A percentile compares a stretch with the other conserved stretches of the same genome.
Evolutionary conservation across 2,329 filamentous ascomycete genomes (phyloP).

Genomic region (Aspergillus neoniger): DNA sequence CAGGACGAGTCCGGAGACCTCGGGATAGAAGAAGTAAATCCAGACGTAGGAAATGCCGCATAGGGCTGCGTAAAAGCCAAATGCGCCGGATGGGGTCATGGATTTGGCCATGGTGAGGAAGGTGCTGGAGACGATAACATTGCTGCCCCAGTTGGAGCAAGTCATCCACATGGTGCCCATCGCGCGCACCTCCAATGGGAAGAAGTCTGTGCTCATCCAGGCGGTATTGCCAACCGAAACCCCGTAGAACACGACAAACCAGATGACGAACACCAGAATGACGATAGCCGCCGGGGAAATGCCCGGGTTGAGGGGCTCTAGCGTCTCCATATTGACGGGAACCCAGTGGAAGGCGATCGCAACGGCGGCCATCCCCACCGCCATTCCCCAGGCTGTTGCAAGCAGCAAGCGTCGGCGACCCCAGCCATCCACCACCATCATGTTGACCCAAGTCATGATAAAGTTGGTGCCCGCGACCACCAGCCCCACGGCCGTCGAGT

Average conservation of each 20-base stretch:
- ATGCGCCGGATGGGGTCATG: conserved; percentile 54
- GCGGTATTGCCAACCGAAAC: conserved; percentile 52
- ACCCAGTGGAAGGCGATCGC: conserved; percentile 52
- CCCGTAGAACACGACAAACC: conserved; percentile 50
- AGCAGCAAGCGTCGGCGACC: conserved; percentile 51
- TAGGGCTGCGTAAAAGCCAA: conserved; percentile 56
- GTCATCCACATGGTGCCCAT: conserved; percentile 55
- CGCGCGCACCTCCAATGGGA: conserved; percentile 52
- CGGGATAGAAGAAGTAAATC: conserved; percentile 27
- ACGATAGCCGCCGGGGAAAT: conserved; percentile 42
- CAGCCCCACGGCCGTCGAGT: conserved; percentile 50
- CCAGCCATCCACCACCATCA: conserved; percentile 49
- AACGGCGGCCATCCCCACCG: conserved; percentile 35
- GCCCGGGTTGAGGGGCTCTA: conserved; percentile 24
- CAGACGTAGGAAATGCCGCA: conserved; percentile 48
- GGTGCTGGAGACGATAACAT: conserved; percentile 54
- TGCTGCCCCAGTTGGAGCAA: conserved; percentile 50
- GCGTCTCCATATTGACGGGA: conserved; percentile 47
- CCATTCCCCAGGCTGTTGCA: conserved; percentile 50
- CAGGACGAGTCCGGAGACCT: conserved; percentile 25
- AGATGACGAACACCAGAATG: conserved; percentile 49
- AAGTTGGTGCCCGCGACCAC: conserved; percentile 43
- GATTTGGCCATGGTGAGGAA: conserved; percentile 55
- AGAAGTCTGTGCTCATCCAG: conserved; percentile 54
- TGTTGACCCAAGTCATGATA: conserved; percentile 53